These are phyloP conservation scores for Pichia sp. DNA, from an alignment of 1,139 yeast species.

Conservation along the genomic window DNA sequence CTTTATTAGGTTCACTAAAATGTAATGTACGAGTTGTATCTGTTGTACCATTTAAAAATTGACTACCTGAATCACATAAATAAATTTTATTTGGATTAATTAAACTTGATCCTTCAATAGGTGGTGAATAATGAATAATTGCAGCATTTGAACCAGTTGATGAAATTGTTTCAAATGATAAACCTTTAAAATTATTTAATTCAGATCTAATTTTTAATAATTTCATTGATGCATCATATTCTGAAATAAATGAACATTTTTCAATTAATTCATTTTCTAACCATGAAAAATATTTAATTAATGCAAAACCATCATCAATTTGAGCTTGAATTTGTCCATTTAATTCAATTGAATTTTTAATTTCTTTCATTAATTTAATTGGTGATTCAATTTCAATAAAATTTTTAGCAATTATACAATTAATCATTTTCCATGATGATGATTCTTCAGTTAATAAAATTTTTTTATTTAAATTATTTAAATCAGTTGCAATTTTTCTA, in stretches of 20 bases:
- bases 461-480: constrained; percentile 34
- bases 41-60: constrained; percentile 90
- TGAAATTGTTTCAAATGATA: constrained; percentile 87
- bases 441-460: constrained; percentile 59
- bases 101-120: constrained; percentile 48
- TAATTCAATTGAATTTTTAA: constrained; percentile 70
- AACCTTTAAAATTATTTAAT: constrained; percentile 64
- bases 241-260: constrained; percentile 61
- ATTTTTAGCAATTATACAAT: constrained; percentile 35
- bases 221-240: constrained; percentile 71
- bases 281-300: constrained; percentile 80
- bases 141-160: constrained; percentile 94
- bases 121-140: constrained; percentile 84
- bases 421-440: constrained; percentile 82
- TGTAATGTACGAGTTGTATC: constrained; percentile 93
- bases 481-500: constrained; percentile 36
- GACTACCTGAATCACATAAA: constrained; percentile 90
- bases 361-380: constrained; percentile 67
- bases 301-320: constrained; percentile 79
- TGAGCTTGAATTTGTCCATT: constrained; percentile 75
- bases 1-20: constrained; percentile 60
- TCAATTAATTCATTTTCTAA: constrained; percentile 56
- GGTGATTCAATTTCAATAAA: constrained; percentile 51
- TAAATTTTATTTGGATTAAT: constrained; percentile 76
- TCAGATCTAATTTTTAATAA: constrained; percentile 55